Evolutionary conservation across 768 basidiomycete genomes (phyloP).

Genomic region (Kwoniella sp.): DNA sequence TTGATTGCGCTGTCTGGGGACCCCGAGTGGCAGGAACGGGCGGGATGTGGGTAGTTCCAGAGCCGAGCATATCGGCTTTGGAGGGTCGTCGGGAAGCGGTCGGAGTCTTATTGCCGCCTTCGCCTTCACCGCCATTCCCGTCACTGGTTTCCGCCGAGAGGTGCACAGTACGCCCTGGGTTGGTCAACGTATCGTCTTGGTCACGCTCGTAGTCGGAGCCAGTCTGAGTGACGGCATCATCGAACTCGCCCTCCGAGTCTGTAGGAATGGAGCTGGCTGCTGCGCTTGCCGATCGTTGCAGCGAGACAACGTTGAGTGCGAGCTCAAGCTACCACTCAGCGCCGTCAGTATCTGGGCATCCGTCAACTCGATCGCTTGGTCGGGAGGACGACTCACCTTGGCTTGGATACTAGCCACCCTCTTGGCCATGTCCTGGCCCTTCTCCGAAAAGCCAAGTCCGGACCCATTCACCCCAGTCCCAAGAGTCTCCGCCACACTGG

Average conservation of each 20-base stretch:
- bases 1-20: background rate
- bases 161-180: background rate
- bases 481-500: slow-evolving; percentile 13
- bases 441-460: background rate
- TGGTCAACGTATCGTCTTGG: background rate
- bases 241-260: background rate
- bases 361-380: background rate
- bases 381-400: slow-evolving; percentile 64
- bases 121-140: slow-evolving; percentile 1
- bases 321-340: slow-evolving; percentile 9
- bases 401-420: slow-evolving; percentile 87
- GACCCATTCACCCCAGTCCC: slow-evolving; percentile 69
- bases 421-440: slow-evolving; percentile 81
- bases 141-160: background rate
- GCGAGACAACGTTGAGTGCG: slow-evolving; percentile 13
- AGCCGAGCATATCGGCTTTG: background rate
- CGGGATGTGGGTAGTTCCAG: background rate
- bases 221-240: background rate
- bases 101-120: slow-evolving; percentile 9
- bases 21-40: no score
- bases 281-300: slow-evolving; percentile 13
- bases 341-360: background rate
- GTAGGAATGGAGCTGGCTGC: slow-evolving; percentile 1
- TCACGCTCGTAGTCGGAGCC: slow-evolving; percentile 8
- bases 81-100: slow-evolving; percentile 17